Evolutionary conservation across 306 rosid genomes (phyloP).

Genomic region (Cicer cuneatum): DNA sequence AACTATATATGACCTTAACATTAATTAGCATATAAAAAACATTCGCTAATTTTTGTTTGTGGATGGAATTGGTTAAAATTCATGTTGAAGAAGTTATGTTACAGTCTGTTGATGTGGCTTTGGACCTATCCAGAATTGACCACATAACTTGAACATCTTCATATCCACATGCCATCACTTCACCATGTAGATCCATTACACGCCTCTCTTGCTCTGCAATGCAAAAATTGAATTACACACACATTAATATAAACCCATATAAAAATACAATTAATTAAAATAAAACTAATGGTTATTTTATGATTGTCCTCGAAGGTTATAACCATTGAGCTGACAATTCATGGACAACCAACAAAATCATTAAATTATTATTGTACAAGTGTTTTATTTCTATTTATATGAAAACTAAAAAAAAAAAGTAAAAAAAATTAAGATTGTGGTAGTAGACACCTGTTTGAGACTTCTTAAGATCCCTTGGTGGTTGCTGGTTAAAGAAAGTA

Average conservation of each 20-base stretch:
- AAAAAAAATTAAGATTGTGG: neutral
- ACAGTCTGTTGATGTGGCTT: slow-evolving; percentile 52
- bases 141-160: slow-evolving; percentile 99
- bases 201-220: slow-evolving; percentile 65
- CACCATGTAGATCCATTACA: slow-evolving; percentile 80
- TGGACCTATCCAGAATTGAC: slow-evolving; percentile 93
- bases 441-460: slow-evolving; percentile 64
- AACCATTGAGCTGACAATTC: too few species aligned
- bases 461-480: slow-evolving; percentile 68
- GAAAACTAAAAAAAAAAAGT: neutral
- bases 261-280: too few species aligned
- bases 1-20: slow-evolving; percentile 31
- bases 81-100: slow-evolving; percentile 55
- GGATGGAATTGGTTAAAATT: slow-evolving; percentile 4
- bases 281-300: too few species aligned
- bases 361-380: neutral
- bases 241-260: too few species aligned
- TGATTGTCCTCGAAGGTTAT: too few species aligned
- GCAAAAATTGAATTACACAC: neutral
- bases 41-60: slow-evolving; percentile 41
- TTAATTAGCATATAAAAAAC: slow-evolving; percentile 53
- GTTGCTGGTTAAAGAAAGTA: slow-evolving; percentile 76
- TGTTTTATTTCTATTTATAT: neutral
- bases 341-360: neutral
- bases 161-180: slow-evolving; percentile 94